Evolutionary conservation across 805 yeast genomes (phyloP).

Genomic region (Candida maesae): DNA sequence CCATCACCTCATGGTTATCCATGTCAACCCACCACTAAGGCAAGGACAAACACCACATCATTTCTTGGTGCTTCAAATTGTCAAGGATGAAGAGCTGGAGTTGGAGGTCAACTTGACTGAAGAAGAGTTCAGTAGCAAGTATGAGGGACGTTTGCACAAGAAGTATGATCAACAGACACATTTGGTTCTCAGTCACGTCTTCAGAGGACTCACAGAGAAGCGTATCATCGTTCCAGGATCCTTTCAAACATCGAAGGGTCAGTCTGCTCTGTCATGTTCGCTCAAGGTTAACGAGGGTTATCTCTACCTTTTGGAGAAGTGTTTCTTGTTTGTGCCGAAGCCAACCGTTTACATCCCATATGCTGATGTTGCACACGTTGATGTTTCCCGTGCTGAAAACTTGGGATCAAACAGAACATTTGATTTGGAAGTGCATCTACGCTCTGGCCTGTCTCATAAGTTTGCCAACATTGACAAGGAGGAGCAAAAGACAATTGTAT

Average conservation of each 20-base stretch:
- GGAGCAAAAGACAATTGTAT: conserved; percentile 79
- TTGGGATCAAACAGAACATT: conserved; percentile 80
- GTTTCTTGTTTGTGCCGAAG: conserved; percentile 86
- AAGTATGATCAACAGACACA: conserved; percentile 82
- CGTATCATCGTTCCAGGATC: conserved; percentile 83
- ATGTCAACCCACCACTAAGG: conserved; percentile 94
- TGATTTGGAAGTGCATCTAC: conserved; percentile 77
- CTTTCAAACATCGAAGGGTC: conserved; percentile 69
- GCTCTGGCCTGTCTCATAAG: conserved; percentile 65
- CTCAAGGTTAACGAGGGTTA: conserved; percentile 95
- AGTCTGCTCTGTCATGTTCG: conserved; percentile 88
- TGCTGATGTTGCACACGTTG: conserved; percentile 70
- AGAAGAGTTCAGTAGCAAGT: conserved; percentile 71
- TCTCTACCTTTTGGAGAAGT: conserved; percentile 87
- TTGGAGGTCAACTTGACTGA: conserved; percentile 84
- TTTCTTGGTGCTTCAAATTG: conserved; percentile 84
- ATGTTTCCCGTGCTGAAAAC: conserved; percentile 81
- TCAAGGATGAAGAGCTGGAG: conserved; percentile 86
- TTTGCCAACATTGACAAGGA: conserved; percentile 89
- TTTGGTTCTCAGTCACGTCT: conserved; percentile 80
- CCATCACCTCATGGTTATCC: conserved; percentile 82
- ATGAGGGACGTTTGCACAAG: conserved; percentile 68
- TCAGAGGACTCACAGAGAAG: conserved; percentile 86
- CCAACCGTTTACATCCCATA: conserved; percentile 91
- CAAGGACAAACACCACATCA: conserved; percentile 98